phyloP scores from a whole-genome alignment of 225 moss, liverwort and hornwort genomes.

The Marchantia polymorpha region DNA sequence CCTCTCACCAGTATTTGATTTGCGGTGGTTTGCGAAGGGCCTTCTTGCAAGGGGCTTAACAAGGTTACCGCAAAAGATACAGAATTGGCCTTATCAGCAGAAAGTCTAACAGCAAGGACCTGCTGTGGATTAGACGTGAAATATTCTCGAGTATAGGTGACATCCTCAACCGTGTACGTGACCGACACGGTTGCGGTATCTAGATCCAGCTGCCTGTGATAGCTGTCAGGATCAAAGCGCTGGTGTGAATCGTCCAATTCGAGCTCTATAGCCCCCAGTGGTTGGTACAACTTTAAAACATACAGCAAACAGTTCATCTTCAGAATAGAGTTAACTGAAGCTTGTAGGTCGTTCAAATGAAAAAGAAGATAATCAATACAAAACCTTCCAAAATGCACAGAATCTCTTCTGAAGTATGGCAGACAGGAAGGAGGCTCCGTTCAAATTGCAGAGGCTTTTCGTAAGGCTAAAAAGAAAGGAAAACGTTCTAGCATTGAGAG shows the following conservation, averaged over 20 bases:
- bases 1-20: conserved; percentile 65
- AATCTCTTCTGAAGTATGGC: not conserved
- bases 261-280: conserved; percentile 74
- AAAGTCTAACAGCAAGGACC: conserved; percentile 74
- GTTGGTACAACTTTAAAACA: conserved; percentile 67
- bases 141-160: conserved; percentile 64
- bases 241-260: conserved; percentile 70
- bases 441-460: no score
- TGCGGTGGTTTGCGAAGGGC: conserved; percentile 42
- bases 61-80: conserved; percentile 61
- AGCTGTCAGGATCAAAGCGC: conserved; percentile 65
- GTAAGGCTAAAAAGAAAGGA: no score
- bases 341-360: not conserved
- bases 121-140: conserved; percentile 85
- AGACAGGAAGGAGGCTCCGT: not conserved
- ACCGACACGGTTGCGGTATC: conserved; percentile 64
- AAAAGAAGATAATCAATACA: not conserved
- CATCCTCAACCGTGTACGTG: conserved; percentile 56
- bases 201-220: conserved; percentile 73
- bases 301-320: conserved; percentile 1
- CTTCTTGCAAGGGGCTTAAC: conserved; percentile 58
- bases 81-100: conserved; percentile 56
- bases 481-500: not conserved
- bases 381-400: not conserved
- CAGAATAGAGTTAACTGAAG: not conserved